Evolutionary conservation across 2,329 filamentous ascomycete species (phyloP).

Genomic region (Aspergillus sp.): DNA sequence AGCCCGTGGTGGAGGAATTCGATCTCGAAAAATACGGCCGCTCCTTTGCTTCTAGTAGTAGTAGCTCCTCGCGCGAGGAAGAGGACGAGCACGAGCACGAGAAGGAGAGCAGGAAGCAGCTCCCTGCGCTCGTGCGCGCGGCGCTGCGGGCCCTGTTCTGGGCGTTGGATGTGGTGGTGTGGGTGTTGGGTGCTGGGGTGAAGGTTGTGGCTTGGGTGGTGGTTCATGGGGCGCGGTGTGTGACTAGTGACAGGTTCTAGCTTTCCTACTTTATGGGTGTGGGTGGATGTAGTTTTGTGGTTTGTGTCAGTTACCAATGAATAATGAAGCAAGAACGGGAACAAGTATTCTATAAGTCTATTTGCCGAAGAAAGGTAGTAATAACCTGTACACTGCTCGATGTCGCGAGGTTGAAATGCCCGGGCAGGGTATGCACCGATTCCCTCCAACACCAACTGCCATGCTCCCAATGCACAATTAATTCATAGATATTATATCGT

Average conservation of each 20-base stretch:
- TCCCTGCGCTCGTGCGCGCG: conserved; percentile 28
- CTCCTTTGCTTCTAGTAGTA: no score
- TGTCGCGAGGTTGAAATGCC: not conserved
- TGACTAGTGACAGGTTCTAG: conserved; percentile 36
- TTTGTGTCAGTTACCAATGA: conserved; percentile 35
- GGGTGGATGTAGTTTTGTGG: conserved; percentile 32
- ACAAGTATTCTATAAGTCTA: no score
- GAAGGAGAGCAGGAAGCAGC: no score
- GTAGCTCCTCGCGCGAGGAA: conserved; percentile 26
- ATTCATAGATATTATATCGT: no score
- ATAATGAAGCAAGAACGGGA: conserved; percentile 19
- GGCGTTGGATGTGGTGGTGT: conserved; percentile 29
- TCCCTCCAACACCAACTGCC: no score
- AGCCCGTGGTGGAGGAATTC: conserved; percentile 34
- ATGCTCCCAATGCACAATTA: no score
- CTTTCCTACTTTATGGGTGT: conserved; percentile 28
- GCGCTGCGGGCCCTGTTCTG: conserved; percentile 30
- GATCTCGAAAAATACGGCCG: conserved; percentile 38
- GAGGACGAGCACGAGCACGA: no score
- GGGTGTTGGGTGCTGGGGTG: conserved; percentile 27
- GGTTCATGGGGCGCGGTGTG: conserved; percentile 28
- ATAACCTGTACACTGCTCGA: not conserved
- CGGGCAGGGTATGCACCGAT: not conserved
- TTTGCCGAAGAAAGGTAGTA: no score
- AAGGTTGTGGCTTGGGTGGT: conserved; percentile 35